Conservation (phyloP, 129 eudicot genomes). For the Flaveria ramosissima region DNA sequence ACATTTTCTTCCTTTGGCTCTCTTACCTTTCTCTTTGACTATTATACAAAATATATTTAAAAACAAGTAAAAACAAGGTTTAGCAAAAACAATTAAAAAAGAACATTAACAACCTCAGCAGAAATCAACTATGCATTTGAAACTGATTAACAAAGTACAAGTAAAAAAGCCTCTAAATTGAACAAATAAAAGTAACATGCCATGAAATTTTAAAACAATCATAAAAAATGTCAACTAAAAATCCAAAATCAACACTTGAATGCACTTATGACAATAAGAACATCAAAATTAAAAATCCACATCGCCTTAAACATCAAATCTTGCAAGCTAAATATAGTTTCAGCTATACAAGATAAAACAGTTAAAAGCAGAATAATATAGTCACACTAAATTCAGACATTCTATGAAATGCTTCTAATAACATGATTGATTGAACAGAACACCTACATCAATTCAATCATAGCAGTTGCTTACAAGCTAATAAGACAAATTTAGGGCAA, state of each 20-base stretch:
- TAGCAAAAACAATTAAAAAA: neutral
- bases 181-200: neutral
- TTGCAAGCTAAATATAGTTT: too few relatives aligned
- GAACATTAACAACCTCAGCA: neutral
- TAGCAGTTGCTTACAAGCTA: too few relatives aligned
- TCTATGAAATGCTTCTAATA: too few relatives aligned
- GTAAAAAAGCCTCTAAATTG: neutral
- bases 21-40: slow-evolving; percentile 60
- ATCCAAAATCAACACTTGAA: neutral
- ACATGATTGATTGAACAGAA: too few relatives aligned
- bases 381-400: too few relatives aligned
- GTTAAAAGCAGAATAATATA: too few relatives aligned
- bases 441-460: too few relatives aligned
- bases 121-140: neutral
- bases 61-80: neutral
- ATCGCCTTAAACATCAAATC: too few relatives aligned
- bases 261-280: too few relatives aligned
- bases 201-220: neutral
- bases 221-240: neutral
- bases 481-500: too few relatives aligned
- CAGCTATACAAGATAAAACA: neutral
- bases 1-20: slow-evolving; percentile 74
- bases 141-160: neutral
- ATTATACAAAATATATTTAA: neutral
- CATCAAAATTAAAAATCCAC: too few relatives aligned